Evolutionary conservation across 805 yeast species (phyloP).

Genomic region (Diddensiella transvaalensis): DNA sequence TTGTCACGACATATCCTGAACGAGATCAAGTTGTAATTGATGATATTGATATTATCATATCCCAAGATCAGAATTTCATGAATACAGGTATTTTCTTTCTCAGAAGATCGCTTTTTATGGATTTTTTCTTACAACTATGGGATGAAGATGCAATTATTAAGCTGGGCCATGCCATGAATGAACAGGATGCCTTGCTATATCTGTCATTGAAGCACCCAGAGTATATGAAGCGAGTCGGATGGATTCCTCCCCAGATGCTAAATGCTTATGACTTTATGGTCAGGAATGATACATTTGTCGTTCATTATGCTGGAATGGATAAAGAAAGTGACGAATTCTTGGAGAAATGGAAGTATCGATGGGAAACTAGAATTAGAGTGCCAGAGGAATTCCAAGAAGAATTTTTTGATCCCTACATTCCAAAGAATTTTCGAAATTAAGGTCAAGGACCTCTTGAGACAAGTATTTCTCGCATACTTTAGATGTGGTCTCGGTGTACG

Average conservation of each 20-base stretch:
- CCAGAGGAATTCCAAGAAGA: background rate
- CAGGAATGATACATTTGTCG: slow-evolving; percentile 28
- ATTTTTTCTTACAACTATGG: slow-evolving; percentile 31
- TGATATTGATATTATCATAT: slow-evolving; percentile 26
- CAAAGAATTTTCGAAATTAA: background rate
- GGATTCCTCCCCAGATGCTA: slow-evolving; percentile 31
- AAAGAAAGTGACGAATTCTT: background rate
- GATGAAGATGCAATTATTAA: slow-evolving; percentile 24
- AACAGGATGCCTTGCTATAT: slow-evolving; percentile 26
- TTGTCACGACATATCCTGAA: slow-evolving; percentile 3
- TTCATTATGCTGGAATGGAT: slow-evolving; percentile 24
- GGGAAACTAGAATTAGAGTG: background rate
- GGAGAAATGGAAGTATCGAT: background rate
- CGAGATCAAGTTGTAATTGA: slow-evolving; percentile 20
- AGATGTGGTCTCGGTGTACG: too few relatives aligned
- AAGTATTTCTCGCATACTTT: too few relatives aligned
- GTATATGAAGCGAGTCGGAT: slow-evolving; percentile 26
- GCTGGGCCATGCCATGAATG: slow-evolving; percentile 18
- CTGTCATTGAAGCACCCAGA: slow-evolving; percentile 19
- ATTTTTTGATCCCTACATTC: background rate
- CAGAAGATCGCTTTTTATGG: slow-evolving; percentile 23
- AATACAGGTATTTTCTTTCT: slow-evolving; percentile 35
- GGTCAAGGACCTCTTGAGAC: too few relatives aligned
- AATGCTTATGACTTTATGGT: slow-evolving; percentile 27
- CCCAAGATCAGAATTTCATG: slow-evolving; percentile 30